These are phyloP conservation scores for Magnusiomyces paraingens DNA, from an alignment of 1,139 yeast genomes.

Conservation along the genomic window DNA sequence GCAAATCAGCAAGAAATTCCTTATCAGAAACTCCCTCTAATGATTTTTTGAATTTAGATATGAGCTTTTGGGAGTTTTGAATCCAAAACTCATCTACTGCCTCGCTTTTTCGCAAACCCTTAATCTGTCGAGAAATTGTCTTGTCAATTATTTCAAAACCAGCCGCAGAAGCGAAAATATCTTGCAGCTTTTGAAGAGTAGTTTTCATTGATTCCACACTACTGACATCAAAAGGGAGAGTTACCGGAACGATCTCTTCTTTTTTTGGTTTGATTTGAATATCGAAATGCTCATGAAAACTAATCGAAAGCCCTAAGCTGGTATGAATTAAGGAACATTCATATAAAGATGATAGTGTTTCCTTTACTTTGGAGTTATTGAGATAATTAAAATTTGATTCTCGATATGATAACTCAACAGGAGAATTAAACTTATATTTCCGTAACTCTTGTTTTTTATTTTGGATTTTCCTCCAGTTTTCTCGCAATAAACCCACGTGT, in stretches of 20 bases:
- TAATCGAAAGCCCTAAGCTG: conserved; percentile 58
- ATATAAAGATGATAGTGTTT: conserved; percentile 63
- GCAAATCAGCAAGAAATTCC: conserved; percentile 40
- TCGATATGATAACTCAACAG: conserved; percentile 71
- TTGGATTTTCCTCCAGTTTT: conserved; percentile 48
- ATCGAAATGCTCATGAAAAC: conserved; percentile 54
- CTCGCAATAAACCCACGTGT: conserved; percentile 49
- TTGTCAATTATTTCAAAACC: conserved; percentile 79
- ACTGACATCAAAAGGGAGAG: conserved; percentile 10
- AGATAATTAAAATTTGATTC: conserved; percentile 41
- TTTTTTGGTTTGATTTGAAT: conserved; percentile 72
- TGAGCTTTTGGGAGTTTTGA: conserved; percentile 41
- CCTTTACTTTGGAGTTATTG: conserved; percentile 40
- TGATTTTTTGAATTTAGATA: conserved; percentile 25
- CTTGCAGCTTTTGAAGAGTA: conserved; percentile 22
- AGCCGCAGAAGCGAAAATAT: conserved; percentile 48
- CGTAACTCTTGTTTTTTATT: conserved; percentile 41
- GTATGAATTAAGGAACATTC: conserved; percentile 81
- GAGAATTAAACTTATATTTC: conserved; percentile 71
- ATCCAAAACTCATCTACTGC: conserved; percentile 77
- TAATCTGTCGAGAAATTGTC: conserved; percentile 50
- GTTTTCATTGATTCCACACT: conserved; percentile 12
- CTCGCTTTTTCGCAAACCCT: conserved; percentile 35
- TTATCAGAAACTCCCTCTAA: conserved; percentile 28
- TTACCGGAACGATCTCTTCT: conserved; percentile 59